Percentiles rank a stretch among this genome's conserved stretches.
phyloP scores from a whole-genome alignment of 257 asterid genomes.

The Gynochthodes officinalis region DNA sequence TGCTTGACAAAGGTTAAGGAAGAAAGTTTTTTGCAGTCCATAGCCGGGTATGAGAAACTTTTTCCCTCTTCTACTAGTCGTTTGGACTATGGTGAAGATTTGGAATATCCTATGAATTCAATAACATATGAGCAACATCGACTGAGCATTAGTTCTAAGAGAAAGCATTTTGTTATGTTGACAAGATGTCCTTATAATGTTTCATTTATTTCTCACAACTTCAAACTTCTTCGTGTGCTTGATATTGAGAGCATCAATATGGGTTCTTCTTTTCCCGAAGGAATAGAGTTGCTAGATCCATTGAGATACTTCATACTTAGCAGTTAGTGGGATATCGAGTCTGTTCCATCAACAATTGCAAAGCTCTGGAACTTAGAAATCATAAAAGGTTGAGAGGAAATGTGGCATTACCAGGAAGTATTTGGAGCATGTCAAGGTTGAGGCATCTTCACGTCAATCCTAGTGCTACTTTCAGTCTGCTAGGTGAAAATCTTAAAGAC shows the following conservation, averaged over 20 bases:
- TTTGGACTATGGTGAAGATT: neutral
- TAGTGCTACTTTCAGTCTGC: neutral
- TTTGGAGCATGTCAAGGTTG: neutral
- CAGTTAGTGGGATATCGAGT: neutral
- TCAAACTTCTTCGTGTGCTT: conserved; percentile 11
- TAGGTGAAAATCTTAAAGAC: neutral
- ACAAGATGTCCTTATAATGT: neutral
- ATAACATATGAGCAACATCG: neutral
- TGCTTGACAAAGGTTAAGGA: no score
- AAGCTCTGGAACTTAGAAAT: neutral
- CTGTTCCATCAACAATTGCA: no score
- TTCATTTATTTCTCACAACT: neutral
- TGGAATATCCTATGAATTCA: neutral
- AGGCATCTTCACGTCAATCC: neutral
- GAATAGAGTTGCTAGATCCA: neutral
- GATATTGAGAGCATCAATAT: neutral
- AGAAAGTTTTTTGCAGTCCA: no score
- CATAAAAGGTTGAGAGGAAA: neutral
- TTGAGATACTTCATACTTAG: conserved; percentile 15
- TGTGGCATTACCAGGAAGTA: neutral
- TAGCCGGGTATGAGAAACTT: no score
- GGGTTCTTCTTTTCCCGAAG: no score
- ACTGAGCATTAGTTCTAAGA: neutral
- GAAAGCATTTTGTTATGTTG: neutral
- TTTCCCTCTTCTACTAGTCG: neutral